A percentile compares a stretch with the other conserved stretches of the same genome.
These are phyloP conservation scores for Viridothelium virens DNA, from an alignment of 495 filamentous ascomycete species.

Conservation along the genomic window DNA sequence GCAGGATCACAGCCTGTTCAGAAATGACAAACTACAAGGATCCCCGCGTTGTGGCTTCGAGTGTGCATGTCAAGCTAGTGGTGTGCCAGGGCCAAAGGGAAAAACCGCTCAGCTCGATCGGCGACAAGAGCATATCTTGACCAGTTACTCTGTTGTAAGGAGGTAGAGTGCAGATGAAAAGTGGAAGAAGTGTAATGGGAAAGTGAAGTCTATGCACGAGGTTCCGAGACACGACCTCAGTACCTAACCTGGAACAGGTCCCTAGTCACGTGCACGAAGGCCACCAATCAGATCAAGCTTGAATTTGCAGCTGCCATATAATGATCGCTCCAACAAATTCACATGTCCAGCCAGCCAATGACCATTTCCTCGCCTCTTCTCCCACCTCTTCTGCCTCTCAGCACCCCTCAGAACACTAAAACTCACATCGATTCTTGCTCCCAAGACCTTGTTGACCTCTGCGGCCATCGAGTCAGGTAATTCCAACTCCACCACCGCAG, in stretches of 20 bases:
- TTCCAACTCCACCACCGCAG: not conserved
- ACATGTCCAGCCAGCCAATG: not conserved
- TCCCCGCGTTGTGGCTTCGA: slow-evolving; percentile 12
- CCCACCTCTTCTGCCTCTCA: not conserved
- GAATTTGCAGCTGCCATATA: not conserved
- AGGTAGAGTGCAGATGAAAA: slow-evolving; percentile 1
- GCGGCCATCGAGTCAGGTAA: not conserved
- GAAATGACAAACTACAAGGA: slow-evolving; percentile 8
- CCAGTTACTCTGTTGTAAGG: not conserved
- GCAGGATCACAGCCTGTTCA: slow-evolving; percentile 9
- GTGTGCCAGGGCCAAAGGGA: slow-evolving; percentile 10
- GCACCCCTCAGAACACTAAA: not conserved
- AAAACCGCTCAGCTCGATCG: slow-evolving; percentile 8
- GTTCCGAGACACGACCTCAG: not conserved
- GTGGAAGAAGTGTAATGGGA: slow-evolving; percentile 2
- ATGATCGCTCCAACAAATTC: not conserved
- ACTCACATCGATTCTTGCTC: not conserved
- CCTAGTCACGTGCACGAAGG: not conserved
- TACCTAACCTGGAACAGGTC: not conserved
- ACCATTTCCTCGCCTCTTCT: not conserved
- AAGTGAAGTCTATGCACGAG: slow-evolving; percentile 1
- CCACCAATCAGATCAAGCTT: slow-evolving; percentile 6
- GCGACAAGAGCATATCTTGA: slow-evolving; percentile 9
- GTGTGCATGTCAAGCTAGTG: slow-evolving; percentile 8
- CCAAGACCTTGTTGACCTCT: too few species aligned